Base-by-base conservation (phyloP, 305 asterid genomes). In the Fraxinus latifolia region DNA sequence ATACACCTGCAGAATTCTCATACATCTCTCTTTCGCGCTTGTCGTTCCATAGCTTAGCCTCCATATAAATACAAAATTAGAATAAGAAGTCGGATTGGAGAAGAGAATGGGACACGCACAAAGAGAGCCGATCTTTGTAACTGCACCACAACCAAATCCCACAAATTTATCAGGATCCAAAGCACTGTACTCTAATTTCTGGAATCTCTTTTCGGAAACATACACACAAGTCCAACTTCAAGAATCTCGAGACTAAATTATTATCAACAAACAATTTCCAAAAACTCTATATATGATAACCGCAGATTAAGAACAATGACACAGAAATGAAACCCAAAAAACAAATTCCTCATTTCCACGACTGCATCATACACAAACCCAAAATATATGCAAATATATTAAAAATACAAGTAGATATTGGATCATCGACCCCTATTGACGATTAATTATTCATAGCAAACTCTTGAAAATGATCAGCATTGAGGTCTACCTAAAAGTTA, bases 21-120 rank as follows among this genome's bases (percentile, higher is more conserved):
- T 94, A 92, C 97, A 95, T 89, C 87, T 94, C 99, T 81, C 98
- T 90, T 85, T 92, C 98, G 73, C 98, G 98, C 91, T 94, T 94
- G 90, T 94, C 97, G 75, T 91, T 92, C 99, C 98, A 95, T 75
- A 95, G 93, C 90, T 95, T 94, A 79, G 94, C 98, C 90, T 95
- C 98, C 98, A 95, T 94, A 21, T 71, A 25, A 71, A 67, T 34
- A 60, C 42, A 33, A 17, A 79, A 55, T 75, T 75, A 44, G 53
- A 15, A 70, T 80, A 25, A n/a, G 44, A 37, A 76, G 82, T 79
- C 23, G 80, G 72, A 85, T 82, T 92, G 97, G 98, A 93, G 98
- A 94, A 94, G 97, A 86, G 92, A 37, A 89, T 81, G 93, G 97
- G 97, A 88, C 97, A 93, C 96, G 96, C 97, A 92, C 97, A 92